Percentiles rank a stretch among this genome's conserved stretches.
phyloP scores from a whole-genome alignment of 2,329 filamentous ascomycete species.

The Sporothrix globosa region DNA sequence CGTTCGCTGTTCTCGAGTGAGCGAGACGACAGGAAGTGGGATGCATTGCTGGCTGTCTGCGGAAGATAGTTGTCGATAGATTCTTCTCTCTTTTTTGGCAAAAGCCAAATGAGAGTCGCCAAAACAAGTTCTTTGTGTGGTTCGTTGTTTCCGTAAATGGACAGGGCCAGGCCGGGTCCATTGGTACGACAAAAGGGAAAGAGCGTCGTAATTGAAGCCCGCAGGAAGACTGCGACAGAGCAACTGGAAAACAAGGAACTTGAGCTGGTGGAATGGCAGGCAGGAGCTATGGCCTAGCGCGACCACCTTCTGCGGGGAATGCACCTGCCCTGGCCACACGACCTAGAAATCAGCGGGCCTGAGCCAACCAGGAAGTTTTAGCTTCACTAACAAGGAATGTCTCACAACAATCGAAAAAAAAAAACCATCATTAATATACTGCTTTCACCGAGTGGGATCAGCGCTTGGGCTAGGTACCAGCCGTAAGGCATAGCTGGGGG shows the following conservation, averaged over 20 bases:
- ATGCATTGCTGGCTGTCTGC: not conserved
- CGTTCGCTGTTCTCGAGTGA: conserved; percentile 14
- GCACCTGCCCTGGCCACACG: not conserved
- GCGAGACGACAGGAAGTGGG: not conserved
- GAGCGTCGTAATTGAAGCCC: not conserved
- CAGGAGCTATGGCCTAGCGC: conserved; percentile 14
- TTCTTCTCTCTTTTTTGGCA: not conserved
- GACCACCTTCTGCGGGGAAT: conserved; percentile 21
- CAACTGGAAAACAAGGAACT: conserved; percentile 5
- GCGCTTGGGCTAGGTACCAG: not conserved
- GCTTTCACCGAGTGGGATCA: too few species aligned
- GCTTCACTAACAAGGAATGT: not conserved
- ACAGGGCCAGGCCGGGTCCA: not conserved
- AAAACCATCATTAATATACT: too few species aligned
- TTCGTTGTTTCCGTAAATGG: conserved; percentile 20
- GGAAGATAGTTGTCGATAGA: not conserved
- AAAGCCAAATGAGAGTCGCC: not conserved
- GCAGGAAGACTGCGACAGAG: not conserved
- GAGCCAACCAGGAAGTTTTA: conserved; percentile 13
- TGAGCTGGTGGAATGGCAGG: not conserved
- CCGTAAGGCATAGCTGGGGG: not conserved
- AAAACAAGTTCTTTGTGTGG: not conserved
- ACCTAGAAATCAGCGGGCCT: not conserved
- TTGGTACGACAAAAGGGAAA: conserved; percentile 18
- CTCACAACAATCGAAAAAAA: too few species aligned